These are phyloP conservation scores for Coriaria nepalensis DNA, from an alignment of 306 rosid species.

Conservation along the genomic window DNA sequence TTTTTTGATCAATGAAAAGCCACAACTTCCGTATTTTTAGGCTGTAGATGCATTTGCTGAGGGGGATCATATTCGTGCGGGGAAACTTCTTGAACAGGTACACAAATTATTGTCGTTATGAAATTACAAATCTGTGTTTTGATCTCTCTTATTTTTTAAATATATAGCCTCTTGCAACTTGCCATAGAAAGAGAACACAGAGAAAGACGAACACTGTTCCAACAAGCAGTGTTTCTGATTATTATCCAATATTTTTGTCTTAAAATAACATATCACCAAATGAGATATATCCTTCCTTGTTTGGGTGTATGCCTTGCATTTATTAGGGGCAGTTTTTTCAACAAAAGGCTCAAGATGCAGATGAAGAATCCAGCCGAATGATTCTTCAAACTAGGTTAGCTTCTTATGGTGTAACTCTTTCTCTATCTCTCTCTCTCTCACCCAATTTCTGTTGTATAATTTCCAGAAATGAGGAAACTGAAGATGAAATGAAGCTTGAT, in stretches of 20 bases:
- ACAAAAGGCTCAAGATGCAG: conserved; percentile 47
- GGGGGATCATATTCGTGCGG: conserved; percentile 42
- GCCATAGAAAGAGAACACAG: too few relatives aligned
- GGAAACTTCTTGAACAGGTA: conserved; percentile 52
- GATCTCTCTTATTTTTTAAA: not conserved
- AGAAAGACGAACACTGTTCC: too few relatives aligned
- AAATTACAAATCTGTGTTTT: not conserved
- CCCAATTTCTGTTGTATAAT: conserved; percentile 9
- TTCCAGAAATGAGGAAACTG: conserved; percentile 30
- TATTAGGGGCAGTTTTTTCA: conserved; percentile 46
- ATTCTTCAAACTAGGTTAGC: conserved; percentile 48
- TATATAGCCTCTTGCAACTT: not conserved
- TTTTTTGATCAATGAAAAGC: not conserved
- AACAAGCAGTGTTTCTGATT: too few relatives aligned
- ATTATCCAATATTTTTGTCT: too few relatives aligned
- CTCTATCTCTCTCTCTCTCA: not conserved
- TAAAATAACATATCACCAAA: not conserved
- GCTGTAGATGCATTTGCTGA: conserved; percentile 61
- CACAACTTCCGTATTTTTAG: conserved; percentile 23
- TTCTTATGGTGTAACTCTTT: conserved; percentile 1
- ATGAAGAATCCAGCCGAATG: conserved; percentile 58
- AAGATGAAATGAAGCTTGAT: conserved; percentile 49
- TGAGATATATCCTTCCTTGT: not conserved
- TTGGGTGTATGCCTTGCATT: conserved; percentile 1
- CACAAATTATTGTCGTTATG: conserved; percentile 5